These are phyloP conservation scores for Pythium dissotocum DNA, from an alignment of 352 stramenopile species.

Conservation along the genomic window DNA sequence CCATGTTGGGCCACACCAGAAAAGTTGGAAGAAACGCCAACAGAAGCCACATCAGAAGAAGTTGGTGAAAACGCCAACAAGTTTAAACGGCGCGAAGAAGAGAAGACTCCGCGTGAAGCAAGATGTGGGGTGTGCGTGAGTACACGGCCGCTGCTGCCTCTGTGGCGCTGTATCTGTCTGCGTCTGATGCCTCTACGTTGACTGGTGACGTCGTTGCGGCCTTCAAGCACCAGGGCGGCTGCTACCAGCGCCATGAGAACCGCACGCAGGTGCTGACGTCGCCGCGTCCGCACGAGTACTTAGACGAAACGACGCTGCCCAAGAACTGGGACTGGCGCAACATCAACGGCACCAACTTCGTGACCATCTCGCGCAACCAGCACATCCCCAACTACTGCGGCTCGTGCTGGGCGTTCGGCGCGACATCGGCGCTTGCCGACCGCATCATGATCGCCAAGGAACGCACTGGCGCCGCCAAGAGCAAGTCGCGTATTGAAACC, in stretches of 20 bases:
- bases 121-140: background rate
- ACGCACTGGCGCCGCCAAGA: conserved; percentile 28
- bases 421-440: conserved; percentile 85
- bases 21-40: conserved; percentile 7
- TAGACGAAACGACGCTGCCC: conserved; percentile 78
- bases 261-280: conserved; percentile 66
- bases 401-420: conserved; percentile 87
- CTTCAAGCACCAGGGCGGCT: conserved; percentile 32
- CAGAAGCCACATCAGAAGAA: background rate
- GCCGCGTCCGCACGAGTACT: conserved; percentile 62
- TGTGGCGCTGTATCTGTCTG: background rate
- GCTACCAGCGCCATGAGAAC: conserved; percentile 74
- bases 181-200: conserved; percentile 3
- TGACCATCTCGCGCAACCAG: conserved; percentile 85
- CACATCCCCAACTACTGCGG: conserved; percentile 89
- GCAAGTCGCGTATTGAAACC: conserved; percentile 62
- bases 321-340: conserved; percentile 94
- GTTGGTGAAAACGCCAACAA: background rate
- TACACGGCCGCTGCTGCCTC: background rate
- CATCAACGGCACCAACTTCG: conserved; percentile 80
- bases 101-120: background rate
- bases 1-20: background rate
- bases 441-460: conserved; percentile 84
- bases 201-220: background rate
- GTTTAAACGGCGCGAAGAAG: background rate